Conservation (phyloP, 2,329 filamentous ascomycete genomes). For the Aureobasidium sp. region DNA sequence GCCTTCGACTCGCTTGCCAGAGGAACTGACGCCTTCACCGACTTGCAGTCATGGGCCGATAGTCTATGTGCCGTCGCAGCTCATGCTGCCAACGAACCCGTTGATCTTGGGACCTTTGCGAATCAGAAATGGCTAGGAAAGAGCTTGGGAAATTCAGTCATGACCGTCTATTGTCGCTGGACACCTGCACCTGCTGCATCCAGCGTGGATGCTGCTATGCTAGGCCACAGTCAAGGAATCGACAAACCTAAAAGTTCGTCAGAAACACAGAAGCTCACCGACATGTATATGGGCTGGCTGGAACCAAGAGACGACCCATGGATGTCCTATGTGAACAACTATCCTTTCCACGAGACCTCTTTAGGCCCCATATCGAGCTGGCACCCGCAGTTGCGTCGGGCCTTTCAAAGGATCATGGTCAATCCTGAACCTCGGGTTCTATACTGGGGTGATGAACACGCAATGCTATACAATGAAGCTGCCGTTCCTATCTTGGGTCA, state of each 20-base stretch:
- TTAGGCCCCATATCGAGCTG: constrained; percentile 26
- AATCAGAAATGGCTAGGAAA: constrained; percentile 1
- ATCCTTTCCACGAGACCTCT: constrained; percentile 24
- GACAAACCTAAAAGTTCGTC: neutral
- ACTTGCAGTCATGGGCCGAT: neutral
- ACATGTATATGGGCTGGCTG: constrained; percentile 3
- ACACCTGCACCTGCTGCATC: neutral
- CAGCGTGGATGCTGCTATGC: neutral
- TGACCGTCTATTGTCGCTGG: constrained; percentile 5
- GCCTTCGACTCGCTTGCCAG: neutral
- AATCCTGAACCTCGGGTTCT: constrained; percentile 26
- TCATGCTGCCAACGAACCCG: neutral
- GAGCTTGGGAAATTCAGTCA: neutral
- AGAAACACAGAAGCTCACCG: neutral
- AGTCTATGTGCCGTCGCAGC: neutral
- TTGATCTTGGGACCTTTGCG: neutral
- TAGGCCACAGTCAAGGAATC: neutral
- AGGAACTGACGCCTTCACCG: neutral
- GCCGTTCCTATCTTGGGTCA: constrained; percentile 28
- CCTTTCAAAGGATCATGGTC: constrained; percentile 24
- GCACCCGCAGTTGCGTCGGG: constrained; percentile 21
- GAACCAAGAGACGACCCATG: constrained; percentile 4
- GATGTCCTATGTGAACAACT: constrained; percentile 20
- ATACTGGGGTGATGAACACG: constrained; percentile 26
- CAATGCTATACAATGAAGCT: constrained; percentile 32